Evolutionary conservation across 148 eudicot species (phyloP), one percentile per base, ranked within the genome.

Genomic region (Polygonum aviculare): DNA sequence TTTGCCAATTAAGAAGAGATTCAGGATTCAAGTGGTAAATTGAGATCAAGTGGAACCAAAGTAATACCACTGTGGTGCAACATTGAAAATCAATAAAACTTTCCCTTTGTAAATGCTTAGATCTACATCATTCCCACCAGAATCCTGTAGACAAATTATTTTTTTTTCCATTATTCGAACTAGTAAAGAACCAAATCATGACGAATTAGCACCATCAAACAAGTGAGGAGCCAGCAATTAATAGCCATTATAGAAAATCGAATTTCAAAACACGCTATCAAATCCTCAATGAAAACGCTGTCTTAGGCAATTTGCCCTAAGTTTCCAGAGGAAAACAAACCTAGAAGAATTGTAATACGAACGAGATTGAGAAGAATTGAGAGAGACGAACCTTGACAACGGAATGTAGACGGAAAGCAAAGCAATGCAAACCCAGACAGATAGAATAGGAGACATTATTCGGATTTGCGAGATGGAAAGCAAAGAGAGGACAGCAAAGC

Each of bases 81-180:
- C 94, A 76, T 90, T 90, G 75, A 90, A 91, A 75, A 90, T 85
- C 77, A 90, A 73, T 51, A 90, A 81, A 69, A 84, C 90, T 74
- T 90, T 90, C 57, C 91, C 91, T 70, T 85, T 88, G 84, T 88
- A 90, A 36, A 52, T 72, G 85, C 91, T 86, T 75, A 90, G 90
- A 79, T 90, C 85, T 15, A 90, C 91, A 76, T 86, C 90, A 50
- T 88, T 85, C 36, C 94, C 91, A 74, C 84, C 86, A 19, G 86
- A 88, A 75, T 88, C 91, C 94, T 90, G 83, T 44, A 44, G 47
- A 44, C 9, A 44, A 44, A n/a, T n/a, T n/a, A n/a, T 44, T 44
- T 26, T 44, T 44, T 2, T 44, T 7, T 44, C 1, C 77, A 82
- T 26, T 22, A 44, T 33, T 12, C n/a, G 1, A 35, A 33, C 35